Base-by-base conservation (phyloP, 169 alveolate genomes). In the Babesia gibsoni region DNA sequence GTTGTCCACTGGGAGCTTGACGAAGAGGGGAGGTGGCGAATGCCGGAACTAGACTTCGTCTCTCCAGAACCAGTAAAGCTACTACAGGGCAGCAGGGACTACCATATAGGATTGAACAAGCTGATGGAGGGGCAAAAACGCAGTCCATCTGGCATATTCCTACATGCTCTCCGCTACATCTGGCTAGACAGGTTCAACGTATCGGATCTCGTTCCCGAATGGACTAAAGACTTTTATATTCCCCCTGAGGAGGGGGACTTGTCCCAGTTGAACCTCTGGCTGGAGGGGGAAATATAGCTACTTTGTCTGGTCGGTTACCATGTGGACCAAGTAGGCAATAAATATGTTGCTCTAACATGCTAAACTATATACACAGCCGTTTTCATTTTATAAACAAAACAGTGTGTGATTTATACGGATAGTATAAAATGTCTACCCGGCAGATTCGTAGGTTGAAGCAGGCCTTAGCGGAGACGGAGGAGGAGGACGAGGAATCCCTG, bases 141-240 rank as follows among this genome's bases (percentile, higher is more conserved):
- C 66, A 81, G 75, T 79, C 78, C 83, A 23, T 68, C 90, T 29
- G 92, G 92, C 0, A 88, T 88, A 56, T 88, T 83, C 57, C 52
- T 88, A 18, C 92, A 88, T 64, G 82, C 92, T 25, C 61, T 79
- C 37, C 77, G 91, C 45, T 88, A 83, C 65, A 58, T 77, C 25
- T 88, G 90, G 92, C 74, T 42, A 42, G 56, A 54, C 4, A 46
- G 58, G 6, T 57, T 83, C 39, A 52, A 37, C 35, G 75, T 67
- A 12, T 36, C 52, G 23, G 86, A 77, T 58, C 4, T 39, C 8
- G 29, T 54, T 10, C 86, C 86, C 3, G 27, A 45, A 25, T 77
- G 86, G 86, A 52, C 46, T 22, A 23, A 37, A 22, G 82, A 77
- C n/a, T 77, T 77, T 32, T 56, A 56, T 50, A 27, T 74, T 5